Base-by-base conservation (phyloP, 768 basidiomycete species). In the Serendipita vermifera region DNA sequence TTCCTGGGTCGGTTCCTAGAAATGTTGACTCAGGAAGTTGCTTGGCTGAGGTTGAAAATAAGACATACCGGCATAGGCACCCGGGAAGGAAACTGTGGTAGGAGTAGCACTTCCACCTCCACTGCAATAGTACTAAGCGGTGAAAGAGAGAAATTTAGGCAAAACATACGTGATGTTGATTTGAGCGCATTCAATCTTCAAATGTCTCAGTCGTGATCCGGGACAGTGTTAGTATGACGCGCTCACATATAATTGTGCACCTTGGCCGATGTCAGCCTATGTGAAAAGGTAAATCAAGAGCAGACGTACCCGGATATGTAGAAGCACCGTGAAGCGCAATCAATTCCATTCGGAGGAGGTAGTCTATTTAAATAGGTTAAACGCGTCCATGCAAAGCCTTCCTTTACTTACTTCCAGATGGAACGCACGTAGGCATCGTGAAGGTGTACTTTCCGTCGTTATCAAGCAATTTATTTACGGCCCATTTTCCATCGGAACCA, bases 231-330 rank as follows among this genome's bases (percentile, higher is more conserved):
- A 46, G 14, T 11, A 40, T 58, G 53, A 32, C 61, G 38, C 33
- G 65, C 70, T 55, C 56, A 75, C 77, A 61, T 79, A 81, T 68
- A 81, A 69, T 58, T 80, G 77, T 20, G 79, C 79, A 33, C 79
- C 59, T 56, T 14, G 27, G 32, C 17, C 15, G 14, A 56, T 15
- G 55, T 43, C 13, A 46, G 35, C 17, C n/a, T 38, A 55, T 33
- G 39, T 26, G 9, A n/a, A 29, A 22, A 20, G 46, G 20, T 27
- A 29, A 22, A 7, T 7, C 7, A 6, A n/a, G 39, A 57, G 20
- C n/a, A 29, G 33, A 55, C 22, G 48, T 33, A 48, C 39, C 78
- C 33, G 76, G 77, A 61, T 78, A 78, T 13, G 60, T 69, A 4
- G 60, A 56, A 0, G 75, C 76, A 13, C 64, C 73, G 59, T 74